Percentiles rank a stretch among this genome's conserved stretches.
These are phyloP conservation scores for Suillus discolor DNA, from an alignment of 768 basidiomycete genomes.

Conservation along the genomic window DNA sequence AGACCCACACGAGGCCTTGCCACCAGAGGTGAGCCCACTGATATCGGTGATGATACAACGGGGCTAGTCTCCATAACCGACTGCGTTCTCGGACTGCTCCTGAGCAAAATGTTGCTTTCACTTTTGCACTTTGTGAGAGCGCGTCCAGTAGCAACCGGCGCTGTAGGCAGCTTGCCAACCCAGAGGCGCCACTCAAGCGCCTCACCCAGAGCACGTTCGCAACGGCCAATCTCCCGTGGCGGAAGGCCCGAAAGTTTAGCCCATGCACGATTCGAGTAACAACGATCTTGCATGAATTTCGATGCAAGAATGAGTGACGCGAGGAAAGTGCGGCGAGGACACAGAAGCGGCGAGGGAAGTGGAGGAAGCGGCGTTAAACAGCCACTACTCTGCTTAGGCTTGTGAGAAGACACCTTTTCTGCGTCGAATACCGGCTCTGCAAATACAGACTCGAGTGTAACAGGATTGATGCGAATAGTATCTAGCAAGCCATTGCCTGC, in stretches of 20 bases:
- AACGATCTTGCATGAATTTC: slow-evolving; percentile 92
- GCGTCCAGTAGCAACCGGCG: slow-evolving; percentile 37
- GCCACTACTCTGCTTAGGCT: slow-evolving; percentile 18
- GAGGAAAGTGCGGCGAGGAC: slow-evolving; percentile 87
- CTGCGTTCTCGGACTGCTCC: slow-evolving; percentile 8
- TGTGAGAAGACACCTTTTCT: slow-evolving; percentile 14
- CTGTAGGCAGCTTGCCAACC: slow-evolving; percentile 71
- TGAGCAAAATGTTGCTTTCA: slow-evolving; percentile 40
- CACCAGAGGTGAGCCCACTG: slow-evolving; percentile 17
- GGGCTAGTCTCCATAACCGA: background rate
- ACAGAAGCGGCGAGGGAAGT: slow-evolving; percentile 81
- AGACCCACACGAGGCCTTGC: slow-evolving; percentile 27
- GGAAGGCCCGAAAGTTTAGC: slow-evolving; percentile 90
- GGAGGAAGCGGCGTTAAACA: slow-evolving; percentile 38
- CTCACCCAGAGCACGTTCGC: slow-evolving; percentile 86
- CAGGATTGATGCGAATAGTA: slow-evolving; percentile 46
- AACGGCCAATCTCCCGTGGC: slow-evolving; percentile 82
- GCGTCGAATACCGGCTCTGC: slow-evolving; percentile 19
- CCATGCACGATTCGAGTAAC: slow-evolving; percentile 94
- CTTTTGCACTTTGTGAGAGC: slow-evolving; percentile 53
- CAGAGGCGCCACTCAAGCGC: slow-evolving; percentile 91
- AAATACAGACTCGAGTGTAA: slow-evolving; percentile 23
- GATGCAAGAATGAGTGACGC: slow-evolving; percentile 87
- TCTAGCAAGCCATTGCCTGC: slow-evolving; percentile 35
- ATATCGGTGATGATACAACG: slow-evolving; percentile 7